Percentiles rank a stretch among this genome's conserved stretches.
These are phyloP conservation scores for Periconia macrospinosa DNA, from an alignment of 2,329 filamentous ascomycete species.

Conservation along the genomic window DNA sequence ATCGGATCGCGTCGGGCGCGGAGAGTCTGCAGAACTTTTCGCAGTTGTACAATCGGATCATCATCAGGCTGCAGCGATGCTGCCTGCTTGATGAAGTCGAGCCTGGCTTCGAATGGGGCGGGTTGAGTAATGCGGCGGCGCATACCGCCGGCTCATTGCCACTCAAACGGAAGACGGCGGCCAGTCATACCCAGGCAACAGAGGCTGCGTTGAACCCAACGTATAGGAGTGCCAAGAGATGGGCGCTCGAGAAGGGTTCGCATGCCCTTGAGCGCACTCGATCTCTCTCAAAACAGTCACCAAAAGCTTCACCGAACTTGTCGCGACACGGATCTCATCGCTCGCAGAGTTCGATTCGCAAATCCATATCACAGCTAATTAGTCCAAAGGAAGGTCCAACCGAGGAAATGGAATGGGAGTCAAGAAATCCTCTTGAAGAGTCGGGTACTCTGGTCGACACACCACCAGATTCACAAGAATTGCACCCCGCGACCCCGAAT, in stretches of 20 bases:
- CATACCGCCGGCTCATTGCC: conserved; percentile 24
- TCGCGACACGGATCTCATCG: conserved; percentile 32
- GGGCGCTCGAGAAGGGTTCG: conserved; percentile 39
- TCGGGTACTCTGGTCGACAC: conserved; percentile 30
- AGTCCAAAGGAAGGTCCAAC: conserved; percentile 31
- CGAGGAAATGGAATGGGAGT: conserved; percentile 30
- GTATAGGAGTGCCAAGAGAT: conserved; percentile 39
- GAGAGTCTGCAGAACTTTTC: conserved; percentile 35
- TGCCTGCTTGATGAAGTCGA: conserved; percentile 44
- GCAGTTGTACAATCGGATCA: conserved; percentile 48
- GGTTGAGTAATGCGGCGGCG: conserved; percentile 23
- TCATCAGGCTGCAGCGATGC: conserved; percentile 44
- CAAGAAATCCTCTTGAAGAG: conserved; percentile 29
- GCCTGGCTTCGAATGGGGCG: conserved; percentile 30
- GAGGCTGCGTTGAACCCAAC: conserved; percentile 34
- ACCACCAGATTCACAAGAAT: conserved; percentile 31
- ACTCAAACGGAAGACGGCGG: conserved; percentile 36
- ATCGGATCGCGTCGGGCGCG: conserved; percentile 42
- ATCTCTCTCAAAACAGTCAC: conserved; percentile 31
- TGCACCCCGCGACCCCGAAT: conserved; percentile 32
- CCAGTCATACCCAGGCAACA: conserved; percentile 24
- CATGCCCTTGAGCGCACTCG: conserved; percentile 38
- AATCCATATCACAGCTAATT: conserved; percentile 38
- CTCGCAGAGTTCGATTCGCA: conserved; percentile 38
- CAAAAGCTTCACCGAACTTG: conserved; percentile 31